These are phyloP conservation scores for Davidsoniella neocaledoniae DNA, from an alignment of 2,329 filamentous ascomycete species.

Conservation along the genomic window DNA sequence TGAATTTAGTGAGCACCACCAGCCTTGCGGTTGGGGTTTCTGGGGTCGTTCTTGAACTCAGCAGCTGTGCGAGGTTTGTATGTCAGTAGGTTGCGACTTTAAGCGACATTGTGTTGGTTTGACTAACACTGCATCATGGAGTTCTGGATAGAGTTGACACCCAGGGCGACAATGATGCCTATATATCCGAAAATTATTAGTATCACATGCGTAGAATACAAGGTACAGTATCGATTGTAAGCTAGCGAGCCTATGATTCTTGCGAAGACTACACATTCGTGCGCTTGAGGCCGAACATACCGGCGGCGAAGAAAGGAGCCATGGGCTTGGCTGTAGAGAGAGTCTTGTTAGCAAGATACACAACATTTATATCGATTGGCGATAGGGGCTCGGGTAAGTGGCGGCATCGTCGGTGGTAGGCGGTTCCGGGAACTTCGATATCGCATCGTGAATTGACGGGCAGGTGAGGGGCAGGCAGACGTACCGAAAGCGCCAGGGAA, in stretches of 20 bases:
- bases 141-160: constrained; percentile 70
- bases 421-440: not conserved
- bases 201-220: no score
- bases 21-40: constrained; percentile 52
- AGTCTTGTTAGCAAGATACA: constrained; percentile 17
- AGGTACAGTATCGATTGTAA: no score
- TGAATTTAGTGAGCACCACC: constrained; percentile 27
- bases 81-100: constrained; percentile 6
- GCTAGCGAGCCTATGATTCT: not conserved
- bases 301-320: constrained; percentile 85
- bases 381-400: not conserved
- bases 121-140: constrained; percentile 57
- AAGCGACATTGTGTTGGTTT: not conserved
- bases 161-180: constrained; percentile 81
- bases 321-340: constrained; percentile 59
- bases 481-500: constrained; percentile 63
- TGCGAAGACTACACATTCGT: not conserved
- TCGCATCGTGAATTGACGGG: not conserved
- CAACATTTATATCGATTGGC: constrained; percentile 13
- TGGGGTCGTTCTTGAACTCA: constrained; percentile 93
- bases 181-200: not conserved
- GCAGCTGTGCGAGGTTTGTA: constrained; percentile 43
- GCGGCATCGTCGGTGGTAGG: not conserved
- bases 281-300: constrained; percentile 33
- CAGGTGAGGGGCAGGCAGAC: constrained; percentile 23